These are phyloP conservation scores for Neurospora sp. DNA, from an alignment of 495 filamentous ascomycete genomes.

Conservation along the genomic window DNA sequence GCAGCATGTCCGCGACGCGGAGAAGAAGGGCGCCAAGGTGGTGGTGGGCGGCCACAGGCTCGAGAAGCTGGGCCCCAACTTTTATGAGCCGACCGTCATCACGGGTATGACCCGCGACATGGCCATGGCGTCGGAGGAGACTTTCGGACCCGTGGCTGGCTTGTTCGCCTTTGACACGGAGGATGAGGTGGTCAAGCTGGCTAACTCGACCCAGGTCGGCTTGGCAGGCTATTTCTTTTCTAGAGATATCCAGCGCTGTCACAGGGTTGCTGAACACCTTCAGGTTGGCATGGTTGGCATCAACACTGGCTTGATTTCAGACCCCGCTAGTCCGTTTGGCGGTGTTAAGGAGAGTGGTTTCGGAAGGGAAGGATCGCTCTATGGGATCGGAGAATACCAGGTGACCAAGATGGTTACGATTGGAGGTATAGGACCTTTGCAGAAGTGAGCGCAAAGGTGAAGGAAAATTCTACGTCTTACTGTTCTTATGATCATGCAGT, in stretches of 20 bases:
- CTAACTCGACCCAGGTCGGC: slow-evolving; percentile 68
- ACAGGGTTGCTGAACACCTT: slow-evolving; percentile 71
- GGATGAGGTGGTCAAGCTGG: slow-evolving; percentile 71
- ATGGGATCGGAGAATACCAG: slow-evolving; percentile 85
- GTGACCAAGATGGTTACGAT: slow-evolving; percentile 80
- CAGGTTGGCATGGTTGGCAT: slow-evolving; percentile 88
- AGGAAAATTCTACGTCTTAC: background rate
- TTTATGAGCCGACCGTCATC: slow-evolving; percentile 74
- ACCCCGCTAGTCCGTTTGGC: slow-evolving; percentile 77
- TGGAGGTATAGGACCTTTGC: slow-evolving; percentile 60
- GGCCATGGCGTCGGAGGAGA: slow-evolving; percentile 70
- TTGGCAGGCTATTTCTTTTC: slow-evolving; percentile 84
- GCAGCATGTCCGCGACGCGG: slow-evolving; percentile 66
- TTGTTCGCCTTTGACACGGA: slow-evolving; percentile 77
- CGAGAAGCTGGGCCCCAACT: slow-evolving; percentile 57
- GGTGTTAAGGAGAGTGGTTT: slow-evolving; percentile 93
- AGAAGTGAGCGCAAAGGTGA: slow-evolving; percentile 12
- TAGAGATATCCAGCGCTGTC: slow-evolving; percentile 58
- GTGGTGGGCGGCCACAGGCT: slow-evolving; percentile 59
- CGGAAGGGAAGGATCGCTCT: slow-evolving; percentile 81
- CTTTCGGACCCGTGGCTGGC: slow-evolving; percentile 77
- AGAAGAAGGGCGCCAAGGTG: slow-evolving; percentile 61
- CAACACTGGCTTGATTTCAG: slow-evolving; percentile 75
- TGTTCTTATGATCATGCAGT: background rate
- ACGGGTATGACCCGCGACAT: slow-evolving; percentile 73